Conservation (phyloP, 176 grass and related monocot genomes). For the Paspalum notatum region DNA sequence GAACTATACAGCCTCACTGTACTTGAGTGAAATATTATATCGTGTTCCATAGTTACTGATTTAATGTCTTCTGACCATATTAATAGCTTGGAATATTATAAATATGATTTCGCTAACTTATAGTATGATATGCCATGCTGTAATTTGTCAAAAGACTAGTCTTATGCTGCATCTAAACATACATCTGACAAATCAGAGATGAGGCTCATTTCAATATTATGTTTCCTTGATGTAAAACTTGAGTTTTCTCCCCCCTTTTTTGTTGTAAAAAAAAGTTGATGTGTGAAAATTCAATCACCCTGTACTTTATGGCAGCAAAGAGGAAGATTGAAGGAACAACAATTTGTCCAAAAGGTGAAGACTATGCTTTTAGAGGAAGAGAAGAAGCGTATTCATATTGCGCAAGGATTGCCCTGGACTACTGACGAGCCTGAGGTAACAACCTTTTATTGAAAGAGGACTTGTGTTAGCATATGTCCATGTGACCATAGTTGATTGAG, state of each 20-base stretch:
- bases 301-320: conserved; percentile 61
- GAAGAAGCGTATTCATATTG: conserved; percentile 75
- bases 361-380: conserved; percentile 84
- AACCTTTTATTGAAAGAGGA: background rate
- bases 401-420: conserved; percentile 93
- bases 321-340: conserved; percentile 77
- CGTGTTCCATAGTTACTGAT: background rate
- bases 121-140: background rate
- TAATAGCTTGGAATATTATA: background rate
- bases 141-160: background rate
- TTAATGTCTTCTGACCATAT: background rate
- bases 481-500: background rate
- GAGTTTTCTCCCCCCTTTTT: background rate
- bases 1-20: background rate
- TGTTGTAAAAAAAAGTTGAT: conserved; percentile 1
- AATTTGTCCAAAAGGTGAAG: conserved; percentile 80
- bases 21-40: background rate
- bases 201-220: too few relatives aligned
- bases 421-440: conserved; percentile 89
- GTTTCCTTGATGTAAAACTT: background rate
- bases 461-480: background rate
- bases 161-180: too few relatives aligned
- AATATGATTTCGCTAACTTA: background rate
- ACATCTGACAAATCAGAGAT: too few relatives aligned
- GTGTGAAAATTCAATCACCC: conserved; percentile 24